Evolutionary conservation across 2,329 filamentous ascomycete genomes (phyloP), one percentile per base, ranked within the genome.

Genomic region (Akanthomyces uredinophilus): DNA sequence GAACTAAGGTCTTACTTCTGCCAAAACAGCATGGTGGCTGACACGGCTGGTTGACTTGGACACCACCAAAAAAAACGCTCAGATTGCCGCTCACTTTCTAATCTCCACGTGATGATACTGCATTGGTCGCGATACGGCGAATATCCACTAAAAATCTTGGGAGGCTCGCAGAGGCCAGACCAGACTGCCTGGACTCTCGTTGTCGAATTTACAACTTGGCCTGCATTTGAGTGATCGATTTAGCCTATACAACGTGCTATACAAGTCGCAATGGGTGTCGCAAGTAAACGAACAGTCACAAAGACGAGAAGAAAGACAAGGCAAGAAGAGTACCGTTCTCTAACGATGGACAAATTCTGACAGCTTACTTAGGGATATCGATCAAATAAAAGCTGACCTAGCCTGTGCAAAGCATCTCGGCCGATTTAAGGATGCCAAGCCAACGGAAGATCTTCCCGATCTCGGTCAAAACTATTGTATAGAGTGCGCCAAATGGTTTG

Each of bases 401-500:
- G 79, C 83, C 66, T 90, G 88, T 37, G 84, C 91, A 22, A 90
- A 88, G 73, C 93, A 98, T 72, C 85, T 99, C 39, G 79, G 86
- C 52, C 85, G 91, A 66, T 92, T 88, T 81, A 90, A 92, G 72
- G 83, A 87, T 55, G 85, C 87, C 49, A 96, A 96, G 72, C 86
- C 89, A 6, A 78, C 84, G 24, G 94, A 98, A 72, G 95, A 98
- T 70, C 82, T 97, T 41, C 95, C 95, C 3, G 94, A 87, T 0
- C 81, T 97, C 54, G 95, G 95, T 29, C 83, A 86, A 68, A 88
- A 88, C 73, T 98, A 97, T 76, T 99, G 95, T 75, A 81, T 89
- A 18, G 90, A 96, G 76, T 99, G 95, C 75, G 89, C 95, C 65
- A 98, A 96, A 79, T 98, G 91, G 89, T 98, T 96, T 74, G 94